Evolutionary conservation across 441 rosid genomes (phyloP), one percentile per base, ranked within the genome.

Genomic region (Geranium incanum): DNA sequence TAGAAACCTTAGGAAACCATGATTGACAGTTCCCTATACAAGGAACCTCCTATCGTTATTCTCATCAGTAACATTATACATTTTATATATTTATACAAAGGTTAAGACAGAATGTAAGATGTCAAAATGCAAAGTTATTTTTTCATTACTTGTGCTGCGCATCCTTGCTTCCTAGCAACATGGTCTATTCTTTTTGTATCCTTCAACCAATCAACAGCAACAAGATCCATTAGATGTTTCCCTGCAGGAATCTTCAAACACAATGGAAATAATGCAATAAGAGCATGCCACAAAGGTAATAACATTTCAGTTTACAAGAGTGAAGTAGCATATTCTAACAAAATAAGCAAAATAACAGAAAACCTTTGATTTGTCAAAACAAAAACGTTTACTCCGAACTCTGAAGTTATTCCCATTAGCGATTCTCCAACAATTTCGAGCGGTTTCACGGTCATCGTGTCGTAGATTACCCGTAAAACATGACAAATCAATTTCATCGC

Each of bases 201-300:
- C 82, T 95, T 95, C 85, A 89, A 95, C 99, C 99, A 95, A 83
- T 95, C 98, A 60, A 95, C 98, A 59, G 99, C 98, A 66, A 93
- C 95, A 9, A 95, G 97, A 87, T 95, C 98, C 99, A 93, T 87
- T 41, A 91, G 84, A 81, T 86, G 99, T 78, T 93, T 95, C 77
- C 97, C 99, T 1, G 97, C 98, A 78, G 96, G 92, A 79, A 87
- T 84, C 99, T 95, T 81, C 78, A 76, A 13, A 33, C 71, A 75
- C 23, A 71, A 23, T 57, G 52, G 77, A 76, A 57, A 70, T 59
- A 66, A 70, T 55, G 70, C 67, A 72, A 59, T 50, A 71, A 74
- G n/a, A 73, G 62, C 65, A 69, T 76, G 75, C 48, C 71, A 38
- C 69, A 45, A 69, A 66, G 52, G 36, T 69, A 37, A 45, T 67